These are phyloP conservation scores for Ascosphaera acerosa DNA, from an alignment of 2,329 filamentous ascomycete genomes.

Conservation along the genomic window DNA sequence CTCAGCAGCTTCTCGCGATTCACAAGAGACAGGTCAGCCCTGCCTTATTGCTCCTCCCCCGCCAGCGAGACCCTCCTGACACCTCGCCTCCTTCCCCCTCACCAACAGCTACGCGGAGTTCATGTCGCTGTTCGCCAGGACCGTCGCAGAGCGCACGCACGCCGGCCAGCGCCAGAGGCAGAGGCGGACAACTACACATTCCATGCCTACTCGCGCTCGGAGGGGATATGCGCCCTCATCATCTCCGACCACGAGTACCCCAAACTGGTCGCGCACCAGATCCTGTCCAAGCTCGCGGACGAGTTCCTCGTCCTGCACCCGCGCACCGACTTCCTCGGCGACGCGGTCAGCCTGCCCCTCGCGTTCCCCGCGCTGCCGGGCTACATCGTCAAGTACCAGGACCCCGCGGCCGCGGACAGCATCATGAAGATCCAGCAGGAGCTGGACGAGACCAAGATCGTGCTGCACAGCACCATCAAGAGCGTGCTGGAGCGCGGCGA, in stretches of 20 bases:
- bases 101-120: conserved; percentile 32
- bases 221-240: conserved; percentile 51
- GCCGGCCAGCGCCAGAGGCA: conserved; percentile 54
- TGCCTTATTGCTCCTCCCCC: conserved; percentile 3
- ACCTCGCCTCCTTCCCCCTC: conserved; percentile 4
- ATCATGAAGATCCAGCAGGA: conserved; percentile 93
- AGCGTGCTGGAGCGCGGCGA: conserved; percentile 54
- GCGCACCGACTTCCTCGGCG: conserved; percentile 34
- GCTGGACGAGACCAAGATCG: conserved; percentile 90
- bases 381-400: conserved; percentile 57
- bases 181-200: conserved; percentile 25
- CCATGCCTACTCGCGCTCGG: conserved; percentile 49
- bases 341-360: conserved; percentile 23
- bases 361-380: conserved; percentile 53
- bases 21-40: conserved; percentile 39
- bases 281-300: conserved; percentile 55
- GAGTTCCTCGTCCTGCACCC: conserved; percentile 56
- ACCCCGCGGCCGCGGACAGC: conserved; percentile 69
- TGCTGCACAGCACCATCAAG: conserved; percentile 78
- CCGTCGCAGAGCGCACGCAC: conserved; percentile 60
- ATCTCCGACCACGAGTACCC: conserved; percentile 32
- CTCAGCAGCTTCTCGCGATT: conserved; percentile 58
- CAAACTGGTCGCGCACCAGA: conserved; percentile 18
- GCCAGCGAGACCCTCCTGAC: conserved; percentile 1
- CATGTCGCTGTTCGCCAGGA: conserved; percentile 68